Evolutionary conservation across 257 asterid genomes (phyloP).

Genomic region (Solanum arcanum): DNA sequence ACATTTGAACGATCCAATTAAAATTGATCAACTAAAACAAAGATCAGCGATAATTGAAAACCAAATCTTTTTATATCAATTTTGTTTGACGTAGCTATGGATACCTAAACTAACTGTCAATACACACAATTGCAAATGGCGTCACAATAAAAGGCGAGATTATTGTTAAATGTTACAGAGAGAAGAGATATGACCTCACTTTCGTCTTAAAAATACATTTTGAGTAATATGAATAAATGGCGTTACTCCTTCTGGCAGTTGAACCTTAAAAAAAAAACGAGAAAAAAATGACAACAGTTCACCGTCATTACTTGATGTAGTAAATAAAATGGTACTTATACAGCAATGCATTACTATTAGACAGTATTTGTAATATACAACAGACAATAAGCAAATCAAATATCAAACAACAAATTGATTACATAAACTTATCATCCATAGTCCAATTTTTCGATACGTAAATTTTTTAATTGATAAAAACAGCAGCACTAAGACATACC

Average conservation of each 20-base stretch:
- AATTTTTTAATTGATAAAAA: neutral
- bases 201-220: neutral
- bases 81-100: too few species aligned
- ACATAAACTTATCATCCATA: neutral
- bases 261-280: neutral
- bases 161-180: neutral
- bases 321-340: too few species aligned
- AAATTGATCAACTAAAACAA: too few species aligned
- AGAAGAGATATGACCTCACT: neutral
- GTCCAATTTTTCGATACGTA: neutral
- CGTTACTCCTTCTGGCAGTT: neutral
- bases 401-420: neutral
- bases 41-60: too few species aligned
- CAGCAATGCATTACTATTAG: too few species aligned
- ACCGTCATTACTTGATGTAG: too few species aligned
- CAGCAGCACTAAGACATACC: neutral
- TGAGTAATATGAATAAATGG: neutral
- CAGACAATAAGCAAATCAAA: neutral
- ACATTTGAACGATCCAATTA: constrained; percentile 58
- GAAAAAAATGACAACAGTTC: too few species aligned
- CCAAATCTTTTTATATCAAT: too few species aligned
- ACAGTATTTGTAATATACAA: neutral
- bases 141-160: too few species aligned
- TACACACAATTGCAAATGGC: too few species aligned
- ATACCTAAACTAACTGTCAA: too few species aligned